Evolutionary conservation across 495 filamentous ascomycete genomes (phyloP), one percentile per base, ranked within the genome.

Genomic region (Aspergillus asperescens): DNA sequence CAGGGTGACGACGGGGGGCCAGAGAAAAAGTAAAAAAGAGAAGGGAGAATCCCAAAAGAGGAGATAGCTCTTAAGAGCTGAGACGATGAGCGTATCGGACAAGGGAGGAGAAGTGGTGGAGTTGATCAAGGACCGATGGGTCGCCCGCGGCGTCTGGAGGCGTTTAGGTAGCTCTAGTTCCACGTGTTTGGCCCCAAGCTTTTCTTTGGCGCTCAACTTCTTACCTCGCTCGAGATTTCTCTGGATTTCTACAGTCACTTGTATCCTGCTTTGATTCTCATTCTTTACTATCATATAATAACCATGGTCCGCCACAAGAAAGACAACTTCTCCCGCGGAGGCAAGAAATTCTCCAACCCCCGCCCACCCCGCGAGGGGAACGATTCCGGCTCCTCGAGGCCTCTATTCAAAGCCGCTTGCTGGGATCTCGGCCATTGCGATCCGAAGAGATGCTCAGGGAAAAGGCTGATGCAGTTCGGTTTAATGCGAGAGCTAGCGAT

Each of bases 361-460:
- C 71, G 70, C 59, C 69, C 76, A 48, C 73, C 73, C 63, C 71
- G 72, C 67, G 71, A 73, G 59, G 70, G 67, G 23, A 57, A 70
- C 56, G 62, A 67, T 35, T 54, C 57, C 43, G 53, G 58, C 28
- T 59, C 71, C 46, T 62, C 72, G 31, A 73, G 74, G 51, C 86
- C 88, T 25, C 65, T 81, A 12, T 95, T 88, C 79, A 90, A 87
- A 74, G 94, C 93, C 39, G 93, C 92, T 29, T 96, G 92, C 64
- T 98, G 93, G 93, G 93, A 98, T 67, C 75, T 98, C 29, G 90
- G 89, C 42, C 93, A 98, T 67, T 98, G 93, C 72, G 93, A 98
- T 66, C 90, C 91, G 7, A 96, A 97, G 67, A 77, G 94, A 59
- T 98, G 93, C 68, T 96, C 92, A 0, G 93, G 93, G 12, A 96